phyloP scores from a whole-genome alignment of 441 rosid species.

The Sinapis alba region DNA sequence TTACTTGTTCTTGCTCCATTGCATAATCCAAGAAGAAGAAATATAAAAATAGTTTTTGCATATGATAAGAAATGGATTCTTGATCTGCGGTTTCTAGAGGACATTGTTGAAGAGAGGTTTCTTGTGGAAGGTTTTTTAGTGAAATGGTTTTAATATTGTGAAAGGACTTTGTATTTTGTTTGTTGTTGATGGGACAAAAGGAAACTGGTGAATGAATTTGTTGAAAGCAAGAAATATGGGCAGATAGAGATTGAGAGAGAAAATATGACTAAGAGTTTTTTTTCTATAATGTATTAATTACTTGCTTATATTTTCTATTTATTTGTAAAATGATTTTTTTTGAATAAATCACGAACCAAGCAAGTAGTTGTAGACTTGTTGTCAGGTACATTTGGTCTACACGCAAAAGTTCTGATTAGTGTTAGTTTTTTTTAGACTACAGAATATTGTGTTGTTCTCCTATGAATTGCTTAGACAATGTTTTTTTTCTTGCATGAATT shows the following conservation, averaged over 20 bases:
- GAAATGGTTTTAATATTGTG: conserved; percentile 7
- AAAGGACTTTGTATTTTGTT: conserved; percentile 14
- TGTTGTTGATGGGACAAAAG: conserved; percentile 25
- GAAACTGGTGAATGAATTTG: conserved; percentile 32
- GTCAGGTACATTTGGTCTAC: conserved; percentile 32
- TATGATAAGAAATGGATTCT: conserved; percentile 21
- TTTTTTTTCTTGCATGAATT: no score
- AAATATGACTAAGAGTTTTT: not conserved
- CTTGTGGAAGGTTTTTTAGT: not conserved
- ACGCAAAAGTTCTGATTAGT: conserved; percentile 21
- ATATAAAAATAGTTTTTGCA: conserved; percentile 14
- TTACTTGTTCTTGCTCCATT: conserved; percentile 56
- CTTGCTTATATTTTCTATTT: conserved; percentile 13
- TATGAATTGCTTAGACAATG: no score
- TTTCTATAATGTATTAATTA: conserved; percentile 11
- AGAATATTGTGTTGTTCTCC: no score
- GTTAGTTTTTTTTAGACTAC: conserved; percentile 3
- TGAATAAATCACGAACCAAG: conserved; percentile 16
- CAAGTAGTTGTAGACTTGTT: conserved; percentile 33
- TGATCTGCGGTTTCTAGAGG: conserved; percentile 27
- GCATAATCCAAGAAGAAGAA: conserved; percentile 42
- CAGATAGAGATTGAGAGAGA: conserved; percentile 20
- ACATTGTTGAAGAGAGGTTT: conserved; percentile 35
- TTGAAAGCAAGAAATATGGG: conserved; percentile 44
- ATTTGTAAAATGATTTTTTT: not conserved